Evolutionary conservation across 306 rosid genomes (phyloP), one percentile per base, ranked within the genome.

Genomic region (Sphenostylis stenocarpa): DNA sequence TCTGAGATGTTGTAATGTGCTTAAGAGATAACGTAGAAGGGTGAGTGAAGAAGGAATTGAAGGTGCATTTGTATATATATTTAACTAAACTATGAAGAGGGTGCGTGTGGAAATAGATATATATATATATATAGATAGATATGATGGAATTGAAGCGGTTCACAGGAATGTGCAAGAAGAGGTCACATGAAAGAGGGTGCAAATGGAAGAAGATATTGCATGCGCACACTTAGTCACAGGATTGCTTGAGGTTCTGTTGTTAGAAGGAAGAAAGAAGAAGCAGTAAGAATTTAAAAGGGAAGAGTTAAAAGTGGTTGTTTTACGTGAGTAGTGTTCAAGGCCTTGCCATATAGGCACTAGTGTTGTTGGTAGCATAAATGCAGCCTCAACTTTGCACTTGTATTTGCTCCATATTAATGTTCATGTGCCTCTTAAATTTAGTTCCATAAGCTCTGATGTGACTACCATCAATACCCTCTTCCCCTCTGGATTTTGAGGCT

Each of bases 221-320:
- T 28, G 60, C 39, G 43, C 67, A 67, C 56, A 78, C 53, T 63
- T 80, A 51, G 84, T 88, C 96, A 87, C 93, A 89, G 80, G 92
- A 85, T 39, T 71, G 58, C 76, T 81, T 75, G 64, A 67, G 81
- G 65, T 74, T 71, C 69, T 52, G 29, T 72, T 65, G 77, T 85
- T 77, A 74, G 68, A 72, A 39, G 80, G 84, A 68, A 80, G 81
- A 84, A 62, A 24, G n/a, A 56, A 64, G 72, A 75, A 56, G 74
- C 34, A 23, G 64, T 58, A 68, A 43, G 79, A 81, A 74, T 74
- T 77, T 87, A 81, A 77, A 82, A 80, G 45, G 8, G 11, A 23
- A 66, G 87, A 71, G 80, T 57, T 73, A 24, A 28, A 52, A 79
- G 84, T 76, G 87, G 45, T 70, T 77, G n/a, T 80, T 90, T 79